Evolutionary conservation across 2,329 filamentous ascomycete species (phyloP), one percentile per base, ranked within the genome.

Genomic region (Epicoccum sorghinum): DNA sequence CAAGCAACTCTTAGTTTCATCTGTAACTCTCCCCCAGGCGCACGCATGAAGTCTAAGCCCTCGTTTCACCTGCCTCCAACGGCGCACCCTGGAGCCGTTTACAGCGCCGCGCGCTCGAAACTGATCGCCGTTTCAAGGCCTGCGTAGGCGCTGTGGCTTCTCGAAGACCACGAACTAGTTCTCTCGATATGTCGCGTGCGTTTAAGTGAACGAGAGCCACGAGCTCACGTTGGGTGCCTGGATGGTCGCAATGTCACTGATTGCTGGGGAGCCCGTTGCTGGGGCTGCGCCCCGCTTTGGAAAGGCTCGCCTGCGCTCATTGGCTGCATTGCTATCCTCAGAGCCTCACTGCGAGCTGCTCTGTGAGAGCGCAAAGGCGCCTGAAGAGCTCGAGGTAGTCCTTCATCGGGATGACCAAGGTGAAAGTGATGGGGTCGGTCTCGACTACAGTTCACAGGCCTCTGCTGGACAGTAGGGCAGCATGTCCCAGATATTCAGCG

Each of bases 281-380:
- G 39, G 47, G 53, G 57, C 53, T 55, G 27, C 59, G 59, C 59
- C 56, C 59, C 59, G 37, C 55, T 52, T 36, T 14, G n/a, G 42
- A 30, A 27, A 22, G 30, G 30, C 42, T 44, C 27, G 29, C 27
- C 24, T 18, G 6, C 10, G 25, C 40, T 52, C 36, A 55, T 51
- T 51, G 47, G 52, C 32, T 27, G 18, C 18, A 18, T 18, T 18
- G 3, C 18, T 18, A 3, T 18, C 18, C 18, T 18, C 18, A 18
- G 18, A 18, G 18, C 18, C 18, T 18, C 18, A 18, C 18, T 18
- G 18, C 18, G 18, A 18, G 18, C 18, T 18, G 18, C 18, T 18
- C 18, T 18, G 18, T 18, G 18, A 18, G 18, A 18, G 18, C 18
- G 18, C 18, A 18, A 18, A 18, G 18, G 18, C 18, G 18, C 18